phyloP scores from a whole-genome alignment of 2,329 filamentous ascomycete species.

The Alternaria triticimaculans region DNA sequence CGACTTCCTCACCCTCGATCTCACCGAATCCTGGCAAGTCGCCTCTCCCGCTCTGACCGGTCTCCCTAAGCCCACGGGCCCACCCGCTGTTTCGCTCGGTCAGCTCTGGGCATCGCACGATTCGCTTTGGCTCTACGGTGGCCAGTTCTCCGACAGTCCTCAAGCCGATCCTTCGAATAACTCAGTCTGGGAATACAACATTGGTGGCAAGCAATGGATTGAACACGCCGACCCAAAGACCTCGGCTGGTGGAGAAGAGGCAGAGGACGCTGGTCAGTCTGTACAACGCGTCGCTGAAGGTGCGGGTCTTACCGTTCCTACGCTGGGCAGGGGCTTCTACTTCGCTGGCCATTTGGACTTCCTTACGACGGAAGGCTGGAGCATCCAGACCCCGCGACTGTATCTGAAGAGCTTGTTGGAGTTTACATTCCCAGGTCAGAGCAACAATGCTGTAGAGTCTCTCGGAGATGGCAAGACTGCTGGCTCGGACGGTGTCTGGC shows the following conservation, averaged over 20 bases:
- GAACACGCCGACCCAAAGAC: slow-evolving; percentile 68
- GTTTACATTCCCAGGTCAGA: slow-evolving; percentile 75
- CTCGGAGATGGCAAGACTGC: slow-evolving; percentile 63
- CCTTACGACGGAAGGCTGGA: slow-evolving; percentile 70
- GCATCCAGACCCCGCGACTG: slow-evolving; percentile 65
- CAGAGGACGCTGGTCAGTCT: slow-evolving; percentile 60
- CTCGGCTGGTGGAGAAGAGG: slow-evolving; percentile 69
- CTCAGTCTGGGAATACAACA: slow-evolving; percentile 74
- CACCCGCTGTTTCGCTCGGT: slow-evolving; percentile 74
- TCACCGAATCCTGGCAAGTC: slow-evolving; percentile 75
- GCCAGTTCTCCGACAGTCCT: slow-evolving; percentile 72
- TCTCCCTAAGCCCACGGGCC: slow-evolving; percentile 69
- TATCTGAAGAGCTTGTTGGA: slow-evolving; percentile 78
- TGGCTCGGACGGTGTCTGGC: slow-evolving; percentile 67
- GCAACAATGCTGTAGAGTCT: slow-evolving; percentile 67
- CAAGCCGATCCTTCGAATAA: slow-evolving; percentile 63
- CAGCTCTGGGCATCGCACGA: slow-evolving; percentile 77
- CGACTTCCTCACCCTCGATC: slow-evolving; percentile 73
- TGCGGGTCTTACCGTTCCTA: slow-evolving; percentile 72
- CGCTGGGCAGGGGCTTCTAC: slow-evolving; percentile 75
- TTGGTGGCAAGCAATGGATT: slow-evolving; percentile 65
- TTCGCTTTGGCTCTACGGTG: slow-evolving; percentile 75
- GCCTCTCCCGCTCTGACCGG: slow-evolving; percentile 67
- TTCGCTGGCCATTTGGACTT: slow-evolving; percentile 78
- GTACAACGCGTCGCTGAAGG: slow-evolving; percentile 77